These are phyloP conservation scores for Novymonas esmeraldas DNA, from an alignment of 208 protist species.

Conservation along the genomic window DNA sequence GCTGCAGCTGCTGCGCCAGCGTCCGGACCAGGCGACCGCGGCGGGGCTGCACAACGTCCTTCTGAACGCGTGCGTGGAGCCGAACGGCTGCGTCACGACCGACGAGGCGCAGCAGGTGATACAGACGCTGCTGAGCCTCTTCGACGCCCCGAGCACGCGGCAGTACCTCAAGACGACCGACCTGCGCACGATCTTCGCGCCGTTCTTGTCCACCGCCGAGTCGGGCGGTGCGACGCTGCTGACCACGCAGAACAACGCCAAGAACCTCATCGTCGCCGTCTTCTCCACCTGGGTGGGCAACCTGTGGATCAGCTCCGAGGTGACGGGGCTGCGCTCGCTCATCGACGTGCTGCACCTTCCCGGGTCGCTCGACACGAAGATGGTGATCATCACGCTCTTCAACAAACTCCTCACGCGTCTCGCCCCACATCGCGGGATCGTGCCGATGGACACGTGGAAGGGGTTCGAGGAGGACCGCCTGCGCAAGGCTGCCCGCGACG, in stretches of 20 bases:
- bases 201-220: conserved; percentile 55
- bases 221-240: conserved; percentile 35
- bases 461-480: conserved; percentile 70
- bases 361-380: conserved; percentile 79
- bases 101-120: conserved; percentile 73
- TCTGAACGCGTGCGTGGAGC: conserved; percentile 61
- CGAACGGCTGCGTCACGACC: conserved; percentile 50
- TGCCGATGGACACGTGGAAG: conserved; percentile 60
- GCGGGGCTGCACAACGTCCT: conserved; percentile 64
- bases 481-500: conserved; percentile 27
- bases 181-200: conserved; percentile 74
- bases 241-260: conserved; percentile 71
- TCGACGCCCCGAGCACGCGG: conserved; percentile 65
- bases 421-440: conserved; percentile 82
- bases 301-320: conserved; percentile 77
- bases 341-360: conserved; percentile 87
- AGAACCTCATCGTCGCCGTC: conserved; percentile 75
- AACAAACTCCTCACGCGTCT: conserved; percentile 76
- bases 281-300: conserved; percentile 78
- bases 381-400: conserved; percentile 88
- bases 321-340: conserved; percentile 73
- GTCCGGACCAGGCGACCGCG: conserved; percentile 46
- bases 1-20: conserved; percentile 43
- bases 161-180: conserved; percentile 77
- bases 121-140: conserved; percentile 58